Evolutionary conservation across 2,329 filamentous ascomycete genomes (phyloP).

Genomic region (Biscogniauxia marginata): DNA sequence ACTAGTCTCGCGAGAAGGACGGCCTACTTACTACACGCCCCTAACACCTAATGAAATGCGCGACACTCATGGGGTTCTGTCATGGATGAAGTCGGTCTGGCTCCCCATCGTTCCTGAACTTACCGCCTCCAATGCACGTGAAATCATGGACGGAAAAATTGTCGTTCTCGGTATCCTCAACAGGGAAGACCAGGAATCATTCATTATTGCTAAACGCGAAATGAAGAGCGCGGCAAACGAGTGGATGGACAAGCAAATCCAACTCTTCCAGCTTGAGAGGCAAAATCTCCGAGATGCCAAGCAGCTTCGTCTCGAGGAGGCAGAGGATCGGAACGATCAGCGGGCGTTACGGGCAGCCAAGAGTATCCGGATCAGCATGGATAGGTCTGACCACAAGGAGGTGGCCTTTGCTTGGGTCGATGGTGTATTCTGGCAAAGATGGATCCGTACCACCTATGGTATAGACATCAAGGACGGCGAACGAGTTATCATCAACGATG

Average conservation of each 20-base stretch:
- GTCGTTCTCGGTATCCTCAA: slow-evolving; percentile 92
- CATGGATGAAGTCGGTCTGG: slow-evolving; percentile 97
- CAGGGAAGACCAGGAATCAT: slow-evolving; percentile 75
- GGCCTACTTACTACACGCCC: slow-evolving; percentile 85
- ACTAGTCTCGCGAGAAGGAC: slow-evolving; percentile 83
- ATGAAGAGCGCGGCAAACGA: slow-evolving; percentile 94
- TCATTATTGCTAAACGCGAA: slow-evolving; percentile 75
- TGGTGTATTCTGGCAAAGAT: slow-evolving; percentile 94
- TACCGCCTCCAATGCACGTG: slow-evolving; percentile 83
- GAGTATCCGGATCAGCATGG: slow-evolving; percentile 87
- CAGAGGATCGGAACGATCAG: slow-evolving; percentile 88
- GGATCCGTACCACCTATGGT: slow-evolving; percentile 93
- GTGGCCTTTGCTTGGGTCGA: slow-evolving; percentile 97
- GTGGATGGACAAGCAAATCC: slow-evolving; percentile 96
- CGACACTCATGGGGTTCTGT: slow-evolving; percentile 74
- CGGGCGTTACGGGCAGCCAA: slow-evolving; percentile 84
- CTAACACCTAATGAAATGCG: slow-evolving; percentile 91
- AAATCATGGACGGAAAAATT: slow-evolving; percentile 92
- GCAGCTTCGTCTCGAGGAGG: slow-evolving; percentile 93
- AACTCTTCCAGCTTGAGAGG: slow-evolving; percentile 86
- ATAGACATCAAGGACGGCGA: slow-evolving; percentile 87
- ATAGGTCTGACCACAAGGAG: slow-evolving; percentile 80
- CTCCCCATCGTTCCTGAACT: slow-evolving; percentile 92
- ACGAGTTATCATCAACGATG: slow-evolving; percentile 92
- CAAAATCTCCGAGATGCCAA: slow-evolving; percentile 94